Percentiles rank a stretch among this genome's conserved stretches.
Conservation (phyloP, 1,139 yeast species). For the Yamadazyma triangularis region DNA sequence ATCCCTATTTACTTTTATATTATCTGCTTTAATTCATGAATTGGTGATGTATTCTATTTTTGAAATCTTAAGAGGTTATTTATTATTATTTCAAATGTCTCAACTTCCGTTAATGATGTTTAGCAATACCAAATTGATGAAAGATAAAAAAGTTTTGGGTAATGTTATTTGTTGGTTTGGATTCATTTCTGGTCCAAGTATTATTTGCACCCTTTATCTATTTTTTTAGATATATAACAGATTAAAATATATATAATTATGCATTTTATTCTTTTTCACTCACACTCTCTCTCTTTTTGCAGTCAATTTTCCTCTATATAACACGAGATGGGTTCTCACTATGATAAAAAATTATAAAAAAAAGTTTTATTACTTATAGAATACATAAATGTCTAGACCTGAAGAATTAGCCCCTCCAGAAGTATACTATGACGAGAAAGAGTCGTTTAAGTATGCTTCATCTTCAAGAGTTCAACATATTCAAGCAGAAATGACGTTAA, state of each 20-base stretch:
- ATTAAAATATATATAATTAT: not conserved
- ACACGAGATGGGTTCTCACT: conserved; percentile 3
- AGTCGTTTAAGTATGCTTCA: conserved; percentile 83
- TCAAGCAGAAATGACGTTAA: conserved; percentile 94
- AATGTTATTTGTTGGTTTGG: conserved; percentile 91
- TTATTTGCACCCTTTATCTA: conserved; percentile 80
- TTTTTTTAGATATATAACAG: conserved; percentile 62
- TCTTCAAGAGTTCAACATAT: conserved; percentile 96
- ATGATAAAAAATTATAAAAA: not conserved
- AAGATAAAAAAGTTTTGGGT: conserved; percentile 58
- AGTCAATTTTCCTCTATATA: conserved; percentile 1
- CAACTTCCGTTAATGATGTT: conserved; percentile 65
- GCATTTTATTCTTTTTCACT: too few relatives aligned
- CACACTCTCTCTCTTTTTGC: not conserved
- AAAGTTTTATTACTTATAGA: not conserved
- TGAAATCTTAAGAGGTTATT: conserved; percentile 72
- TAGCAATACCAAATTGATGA: conserved; percentile 48
- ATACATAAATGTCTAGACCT: conserved; percentile 78
- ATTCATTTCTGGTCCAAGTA: conserved; percentile 82
- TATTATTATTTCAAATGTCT: conserved; percentile 76
- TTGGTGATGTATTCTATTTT: conserved; percentile 88
- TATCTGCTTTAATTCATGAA: conserved; percentile 85
- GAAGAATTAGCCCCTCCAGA: conserved; percentile 98
- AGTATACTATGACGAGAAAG: conserved; percentile 85
- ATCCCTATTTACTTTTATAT: conserved; percentile 71